phyloP scores from a whole-genome alignment of 805 yeast genomes.

The Cyberlindnera xylosilytica region DNA sequence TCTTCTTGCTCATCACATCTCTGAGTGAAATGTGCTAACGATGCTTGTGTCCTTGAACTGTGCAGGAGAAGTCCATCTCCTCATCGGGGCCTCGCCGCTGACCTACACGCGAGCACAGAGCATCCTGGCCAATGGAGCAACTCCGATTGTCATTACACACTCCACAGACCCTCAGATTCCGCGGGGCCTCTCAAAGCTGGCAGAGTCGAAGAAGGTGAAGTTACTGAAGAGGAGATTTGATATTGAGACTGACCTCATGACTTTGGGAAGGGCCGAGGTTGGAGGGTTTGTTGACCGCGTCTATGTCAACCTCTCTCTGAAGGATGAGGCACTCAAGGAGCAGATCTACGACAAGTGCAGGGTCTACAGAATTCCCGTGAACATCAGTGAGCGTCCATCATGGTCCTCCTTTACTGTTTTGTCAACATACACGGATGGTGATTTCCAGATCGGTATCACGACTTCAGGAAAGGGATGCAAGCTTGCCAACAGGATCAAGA shows the following conservation, averaged over 20 bases:
- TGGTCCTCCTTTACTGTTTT: conserved; percentile 73
- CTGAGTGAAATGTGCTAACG: background rate
- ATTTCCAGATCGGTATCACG: conserved; percentile 76
- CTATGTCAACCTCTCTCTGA: conserved; percentile 51
- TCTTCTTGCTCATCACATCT: too few species aligned
- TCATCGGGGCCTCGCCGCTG: conserved; percentile 51
- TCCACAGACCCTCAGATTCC: conserved; percentile 23
- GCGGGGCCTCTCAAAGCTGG: conserved; percentile 24
- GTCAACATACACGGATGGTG: conserved; percentile 68
- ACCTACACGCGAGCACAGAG: conserved; percentile 45
- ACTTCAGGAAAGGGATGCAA: conserved; percentile 91
- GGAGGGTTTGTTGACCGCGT: conserved; percentile 70
- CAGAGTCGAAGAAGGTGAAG: conserved; percentile 28
- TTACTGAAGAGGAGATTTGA: conserved; percentile 35
- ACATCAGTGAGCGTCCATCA: conserved; percentile 70
- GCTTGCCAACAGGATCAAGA: conserved; percentile 71
- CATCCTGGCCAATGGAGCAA: conserved; percentile 53
- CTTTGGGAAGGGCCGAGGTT: conserved; percentile 61
- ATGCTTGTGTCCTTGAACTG: conserved; percentile 34
- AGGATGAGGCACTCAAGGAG: conserved; percentile 31
- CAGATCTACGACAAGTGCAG: conserved; percentile 50
- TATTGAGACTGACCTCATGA: conserved; percentile 40
- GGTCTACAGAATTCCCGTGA: conserved; percentile 72
- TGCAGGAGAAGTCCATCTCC: conserved; percentile 50
- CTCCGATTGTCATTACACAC: conserved; percentile 46